Evolutionary conservation across 495 filamentous ascomycete genomes (phyloP).

Genomic region (Aspergillus heteromorphus): DNA sequence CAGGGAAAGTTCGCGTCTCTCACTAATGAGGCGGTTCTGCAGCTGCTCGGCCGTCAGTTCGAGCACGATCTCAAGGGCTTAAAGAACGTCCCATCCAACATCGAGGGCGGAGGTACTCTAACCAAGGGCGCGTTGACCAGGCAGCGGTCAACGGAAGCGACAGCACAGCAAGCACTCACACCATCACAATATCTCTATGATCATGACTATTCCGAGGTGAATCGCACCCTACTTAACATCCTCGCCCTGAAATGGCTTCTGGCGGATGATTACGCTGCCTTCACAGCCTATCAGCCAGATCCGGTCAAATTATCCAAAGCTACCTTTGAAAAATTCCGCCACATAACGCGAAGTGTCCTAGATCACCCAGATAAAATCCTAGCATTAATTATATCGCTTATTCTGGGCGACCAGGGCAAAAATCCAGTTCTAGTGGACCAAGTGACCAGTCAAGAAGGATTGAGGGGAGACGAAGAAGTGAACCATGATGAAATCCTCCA

Average conservation of each 20-base stretch:
- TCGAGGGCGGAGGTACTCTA: neutral
- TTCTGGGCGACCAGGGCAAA: neutral
- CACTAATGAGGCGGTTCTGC: neutral
- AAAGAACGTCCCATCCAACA: neutral
- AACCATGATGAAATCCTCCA: neutral
- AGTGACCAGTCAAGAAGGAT: neutral
- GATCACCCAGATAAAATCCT: neutral
- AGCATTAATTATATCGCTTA: neutral
- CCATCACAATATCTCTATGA: constrained; percentile 24
- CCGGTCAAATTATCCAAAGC: neutral
- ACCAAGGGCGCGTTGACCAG: neutral
- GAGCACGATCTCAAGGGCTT: neutral
- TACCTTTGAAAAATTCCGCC: constrained; percentile 1
- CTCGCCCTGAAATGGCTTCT: constrained; percentile 31
- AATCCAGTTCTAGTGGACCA: neutral
- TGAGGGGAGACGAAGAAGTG: neutral
- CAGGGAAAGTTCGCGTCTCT: neutral
- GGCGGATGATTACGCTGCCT: constrained; percentile 21
- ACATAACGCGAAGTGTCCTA: neutral
- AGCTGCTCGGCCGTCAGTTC: neutral
- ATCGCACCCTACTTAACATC: constrained; percentile 30
- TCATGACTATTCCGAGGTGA: constrained; percentile 28
- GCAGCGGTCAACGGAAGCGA: neutral
- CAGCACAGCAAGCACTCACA: neutral
- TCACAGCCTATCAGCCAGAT: constrained; percentile 18